Percentiles rank a stretch among this genome's conserved stretches.
Evolutionary conservation across 2,329 filamentous ascomycete species (phyloP).

Genomic region (Apiospora arundinis): DNA sequence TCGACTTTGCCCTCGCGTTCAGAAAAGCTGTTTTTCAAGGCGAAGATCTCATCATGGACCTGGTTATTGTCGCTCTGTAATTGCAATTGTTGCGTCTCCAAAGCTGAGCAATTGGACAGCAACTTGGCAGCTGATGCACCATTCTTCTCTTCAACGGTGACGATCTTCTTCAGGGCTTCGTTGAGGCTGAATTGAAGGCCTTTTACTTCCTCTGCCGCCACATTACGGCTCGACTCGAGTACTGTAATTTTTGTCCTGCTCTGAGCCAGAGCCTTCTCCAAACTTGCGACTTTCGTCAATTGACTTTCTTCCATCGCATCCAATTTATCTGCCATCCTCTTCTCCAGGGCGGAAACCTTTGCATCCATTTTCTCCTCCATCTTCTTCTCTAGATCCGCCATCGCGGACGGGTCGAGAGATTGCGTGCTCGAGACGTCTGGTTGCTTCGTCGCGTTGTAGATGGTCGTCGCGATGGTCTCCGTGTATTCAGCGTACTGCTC

Average conservation of each 20-base stretch:
- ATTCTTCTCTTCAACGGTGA: neutral
- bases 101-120: neutral
- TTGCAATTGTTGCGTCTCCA: neutral
- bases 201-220: neutral
- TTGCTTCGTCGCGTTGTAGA: neutral
- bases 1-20: neutral
- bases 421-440: neutral
- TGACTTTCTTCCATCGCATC: neutral
- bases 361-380: neutral
- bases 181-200: neutral
- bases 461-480: neutral
- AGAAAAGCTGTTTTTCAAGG: neutral
- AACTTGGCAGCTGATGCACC: neutral
- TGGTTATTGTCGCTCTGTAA: neutral
- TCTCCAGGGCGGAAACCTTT: neutral
- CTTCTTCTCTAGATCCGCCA: slow-evolving; percentile 3
- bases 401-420: neutral
- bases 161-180: neutral
- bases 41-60: neutral
- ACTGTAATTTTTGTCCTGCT: neutral
- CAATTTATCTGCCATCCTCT: neutral
- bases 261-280: neutral
- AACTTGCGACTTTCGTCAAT: neutral
- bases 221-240: neutral
- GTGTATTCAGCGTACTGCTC: neutral